phyloP scores from a whole-genome alignment of 805 yeast genomes.

The Metschnikowia baotianmanensis region DNA sequence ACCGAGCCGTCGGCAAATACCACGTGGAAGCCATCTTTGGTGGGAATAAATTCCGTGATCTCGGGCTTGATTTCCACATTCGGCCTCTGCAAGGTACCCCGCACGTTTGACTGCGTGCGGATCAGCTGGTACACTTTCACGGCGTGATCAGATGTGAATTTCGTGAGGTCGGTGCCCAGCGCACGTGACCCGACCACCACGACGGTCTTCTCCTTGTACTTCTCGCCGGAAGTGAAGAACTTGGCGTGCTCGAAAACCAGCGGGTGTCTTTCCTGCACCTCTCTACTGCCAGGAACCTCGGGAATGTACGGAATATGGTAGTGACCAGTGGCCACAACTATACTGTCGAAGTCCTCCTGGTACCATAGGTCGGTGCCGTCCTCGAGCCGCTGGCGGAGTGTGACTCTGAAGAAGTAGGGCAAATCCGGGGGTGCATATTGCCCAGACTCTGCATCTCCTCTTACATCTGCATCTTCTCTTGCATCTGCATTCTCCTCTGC shows the following conservation, averaged over 20 bases:
- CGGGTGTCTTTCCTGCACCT: constrained; percentile 30
- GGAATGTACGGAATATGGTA: constrained; percentile 49
- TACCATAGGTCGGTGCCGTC: constrained; percentile 35
- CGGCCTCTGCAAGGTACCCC: constrained; percentile 9
- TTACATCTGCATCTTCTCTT: no score
- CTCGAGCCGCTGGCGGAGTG: constrained; percentile 25
- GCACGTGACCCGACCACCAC: constrained; percentile 29
- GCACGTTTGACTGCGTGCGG: constrained; percentile 16
- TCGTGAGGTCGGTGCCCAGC: constrained; percentile 31
- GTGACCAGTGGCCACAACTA: constrained; percentile 48
- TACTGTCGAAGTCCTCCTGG: constrained; percentile 33
- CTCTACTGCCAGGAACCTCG: constrained; percentile 37
- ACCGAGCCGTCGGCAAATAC: constrained; percentile 48
- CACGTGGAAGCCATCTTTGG: constrained; percentile 30
- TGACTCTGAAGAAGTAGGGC: constrained; percentile 27
- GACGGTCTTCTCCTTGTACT: constrained; percentile 26
- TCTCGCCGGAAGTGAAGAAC: constrained; percentile 33
- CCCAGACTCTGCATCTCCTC: background rate
- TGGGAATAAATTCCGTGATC: constrained; percentile 23
- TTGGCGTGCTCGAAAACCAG: constrained; percentile 43
- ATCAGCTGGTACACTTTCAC: constrained; percentile 29
- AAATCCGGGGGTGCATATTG: background rate
- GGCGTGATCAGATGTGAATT: constrained; percentile 24
- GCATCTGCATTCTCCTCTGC: no score
- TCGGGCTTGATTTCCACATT: constrained; percentile 26